phyloP scores from a whole-genome alignment of 176 grass and related monocot genomes.

The Metroxylon sagu region DNA sequence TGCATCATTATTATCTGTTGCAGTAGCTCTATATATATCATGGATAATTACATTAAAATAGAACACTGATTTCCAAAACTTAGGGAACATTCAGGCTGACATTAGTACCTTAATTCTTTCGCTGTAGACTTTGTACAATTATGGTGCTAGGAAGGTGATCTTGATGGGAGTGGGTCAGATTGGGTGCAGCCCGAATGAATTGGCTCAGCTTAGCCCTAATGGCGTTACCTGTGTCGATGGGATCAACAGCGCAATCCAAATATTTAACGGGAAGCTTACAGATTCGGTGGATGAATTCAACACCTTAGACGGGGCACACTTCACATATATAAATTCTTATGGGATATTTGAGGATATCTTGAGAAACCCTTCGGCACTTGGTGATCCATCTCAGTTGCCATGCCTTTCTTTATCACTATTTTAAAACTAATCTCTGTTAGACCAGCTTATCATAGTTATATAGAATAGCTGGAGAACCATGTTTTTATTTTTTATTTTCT shows the following conservation, averaged over 20 bases:
- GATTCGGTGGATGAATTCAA: conserved; percentile 62
- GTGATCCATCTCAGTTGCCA: background rate
- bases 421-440: too few species aligned
- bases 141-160: conserved; percentile 62
- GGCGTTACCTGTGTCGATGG: background rate
- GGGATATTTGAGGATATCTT: conserved; percentile 66
- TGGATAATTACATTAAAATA: too few species aligned
- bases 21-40: background rate
- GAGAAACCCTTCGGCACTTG: conserved; percentile 26
- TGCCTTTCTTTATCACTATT: too few species aligned
- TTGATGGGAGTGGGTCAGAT: conserved; percentile 73
- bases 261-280: conserved; percentile 67
- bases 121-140: conserved; percentile 59
- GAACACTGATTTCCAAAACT: too few species aligned
- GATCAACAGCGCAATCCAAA: conserved; percentile 63
- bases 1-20: background rate
- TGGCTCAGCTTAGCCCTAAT: conserved; percentile 32
- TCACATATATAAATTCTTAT: conserved; percentile 83
- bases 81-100: too few species aligned
- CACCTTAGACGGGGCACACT: conserved; percentile 49
- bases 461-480: too few species aligned
- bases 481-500: background rate
- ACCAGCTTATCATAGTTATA: too few species aligned
- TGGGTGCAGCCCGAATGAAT: conserved; percentile 92
- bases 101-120: too few species aligned